These are phyloP conservation scores for Hygrocybe punicea DNA, from an alignment of 768 basidiomycete genomes.

Conservation along the genomic window DNA sequence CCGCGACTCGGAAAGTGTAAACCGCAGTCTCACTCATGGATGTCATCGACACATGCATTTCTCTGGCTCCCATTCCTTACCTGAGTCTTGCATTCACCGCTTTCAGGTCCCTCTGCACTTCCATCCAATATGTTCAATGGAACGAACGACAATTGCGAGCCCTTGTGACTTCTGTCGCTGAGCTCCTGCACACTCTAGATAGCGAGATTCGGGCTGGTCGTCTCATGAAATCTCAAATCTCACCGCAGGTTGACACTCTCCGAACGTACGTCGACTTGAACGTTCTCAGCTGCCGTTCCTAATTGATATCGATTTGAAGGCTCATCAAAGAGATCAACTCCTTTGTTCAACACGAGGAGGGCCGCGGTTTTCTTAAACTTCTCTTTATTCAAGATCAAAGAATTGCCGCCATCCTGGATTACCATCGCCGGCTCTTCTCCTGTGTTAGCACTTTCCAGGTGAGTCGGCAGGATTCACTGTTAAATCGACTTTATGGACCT, in stretches of 20 bases:
- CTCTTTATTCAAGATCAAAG: conserved; percentile 6
- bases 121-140: conserved; percentile 1
- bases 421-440: conserved; percentile 1
- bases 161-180: conserved; percentile 1
- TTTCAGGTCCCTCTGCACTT: neutral
- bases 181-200: neutral
- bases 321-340: conserved; percentile 6
- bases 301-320: neutral
- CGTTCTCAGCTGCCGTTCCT: neutral
- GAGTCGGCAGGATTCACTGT: neutral
- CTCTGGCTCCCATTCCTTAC: neutral
- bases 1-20: too few species aligned
- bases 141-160: conserved; percentile 1
- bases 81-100: neutral
- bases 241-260: neutral
- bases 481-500: neutral
- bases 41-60: neutral
- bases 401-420: conserved; percentile 2
- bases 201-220: neutral
- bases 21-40: neutral
- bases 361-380: conserved; percentile 3
- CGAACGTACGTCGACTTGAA: neutral
- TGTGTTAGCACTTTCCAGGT: conserved; percentile 3
- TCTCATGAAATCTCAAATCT: neutral
- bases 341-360: neutral